phyloP scores from a whole-genome alignment of 805 yeast genomes.

The Saccharomycopsis capsularis region DNA sequence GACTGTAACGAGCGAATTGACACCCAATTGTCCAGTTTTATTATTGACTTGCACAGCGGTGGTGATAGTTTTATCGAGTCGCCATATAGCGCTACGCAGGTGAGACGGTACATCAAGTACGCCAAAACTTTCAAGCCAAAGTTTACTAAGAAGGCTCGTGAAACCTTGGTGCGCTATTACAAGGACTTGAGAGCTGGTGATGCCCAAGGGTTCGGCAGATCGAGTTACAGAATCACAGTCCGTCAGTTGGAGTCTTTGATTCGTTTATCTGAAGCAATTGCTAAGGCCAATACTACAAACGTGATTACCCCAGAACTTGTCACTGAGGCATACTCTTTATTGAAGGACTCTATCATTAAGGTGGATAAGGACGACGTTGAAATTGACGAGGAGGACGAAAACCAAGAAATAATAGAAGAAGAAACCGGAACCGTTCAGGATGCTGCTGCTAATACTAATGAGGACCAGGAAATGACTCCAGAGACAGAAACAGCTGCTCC shows the following conservation, averaged over 20 bases:
- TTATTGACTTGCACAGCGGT: slow-evolving; percentile 85
- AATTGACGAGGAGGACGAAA: slow-evolving; percentile 58
- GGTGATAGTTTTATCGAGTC: slow-evolving; percentile 87
- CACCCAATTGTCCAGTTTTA: slow-evolving; percentile 84
- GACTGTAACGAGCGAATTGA: slow-evolving; percentile 91
- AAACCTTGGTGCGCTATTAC: slow-evolving; percentile 66
- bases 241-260: slow-evolving; percentile 94
- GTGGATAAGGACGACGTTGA: slow-evolving; percentile 93
- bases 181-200: slow-evolving; percentile 84
- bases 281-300: slow-evolving; percentile 91
- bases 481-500: slow-evolving; percentile 15
- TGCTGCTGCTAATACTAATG: slow-evolving; percentile 6
- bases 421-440: slow-evolving; percentile 7
- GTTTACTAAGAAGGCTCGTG: slow-evolving; percentile 76
- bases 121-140: slow-evolving; percentile 90
- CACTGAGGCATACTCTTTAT: slow-evolving; percentile 84
- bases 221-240: slow-evolving; percentile 90
- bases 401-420: slow-evolving; percentile 11
- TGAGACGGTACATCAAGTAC: slow-evolving; percentile 80
- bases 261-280: slow-evolving; percentile 91
- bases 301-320: slow-evolving; percentile 79
- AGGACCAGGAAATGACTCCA: slow-evolving; percentile 5
- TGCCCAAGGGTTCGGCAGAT: slow-evolving; percentile 78
- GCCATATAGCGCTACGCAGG: slow-evolving; percentile 82
- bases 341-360: slow-evolving; percentile 85